A percentile compares a stretch with the other conserved stretches of the same genome.
Evolutionary conservation across 1,139 yeast genomes (phyloP).

Genomic region (Saccharomyces hybrid): DNA sequence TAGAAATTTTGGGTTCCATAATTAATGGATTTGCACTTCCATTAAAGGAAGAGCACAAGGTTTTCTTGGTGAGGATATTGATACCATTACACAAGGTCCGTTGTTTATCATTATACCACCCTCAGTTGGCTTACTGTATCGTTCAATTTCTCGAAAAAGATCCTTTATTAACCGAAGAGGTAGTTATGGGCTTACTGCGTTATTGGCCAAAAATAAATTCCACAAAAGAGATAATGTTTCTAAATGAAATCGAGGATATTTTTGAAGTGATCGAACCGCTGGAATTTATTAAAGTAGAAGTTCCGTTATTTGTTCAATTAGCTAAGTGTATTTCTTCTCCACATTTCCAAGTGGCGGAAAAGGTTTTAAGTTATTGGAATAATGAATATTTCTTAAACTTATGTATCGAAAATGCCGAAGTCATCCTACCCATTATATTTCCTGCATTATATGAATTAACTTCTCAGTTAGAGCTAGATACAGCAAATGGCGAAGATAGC

Average conservation of each 20-base stretch:
- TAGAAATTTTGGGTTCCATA: conserved; percentile 91
- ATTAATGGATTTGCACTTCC: conserved; percentile 98
- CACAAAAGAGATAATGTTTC: conserved; percentile 91
- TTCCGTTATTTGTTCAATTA: conserved; percentile 88
- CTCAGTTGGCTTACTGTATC: conserved; percentile 94
- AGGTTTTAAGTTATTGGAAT: conserved; percentile 89
- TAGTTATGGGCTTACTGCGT: conserved; percentile 81
- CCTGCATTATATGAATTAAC: conserved; percentile 84
- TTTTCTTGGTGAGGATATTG: conserved; percentile 79
- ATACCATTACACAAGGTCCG: conserved; percentile 91
- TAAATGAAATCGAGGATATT: conserved; percentile 93
- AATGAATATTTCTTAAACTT: conserved; percentile 88
- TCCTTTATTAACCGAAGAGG: conserved; percentile 87
- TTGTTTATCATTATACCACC: conserved; percentile 82
- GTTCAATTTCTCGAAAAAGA: conserved; percentile 96
- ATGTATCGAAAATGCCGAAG: conserved; percentile 86
- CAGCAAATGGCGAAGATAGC: conserved; percentile 34
- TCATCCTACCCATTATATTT: conserved; percentile 85
- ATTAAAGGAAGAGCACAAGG: conserved; percentile 91
- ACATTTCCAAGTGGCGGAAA: conserved; percentile 96
- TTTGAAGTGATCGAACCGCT: conserved; percentile 93
- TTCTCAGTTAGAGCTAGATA: conserved; percentile 39
- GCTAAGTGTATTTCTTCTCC: conserved; percentile 92
- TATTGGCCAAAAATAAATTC: conserved; percentile 97
- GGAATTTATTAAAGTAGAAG: conserved; percentile 86